Conservation (phyloP, 768 basidiomycete genomes). For the Lactifluus hygrophoroides region DNA sequence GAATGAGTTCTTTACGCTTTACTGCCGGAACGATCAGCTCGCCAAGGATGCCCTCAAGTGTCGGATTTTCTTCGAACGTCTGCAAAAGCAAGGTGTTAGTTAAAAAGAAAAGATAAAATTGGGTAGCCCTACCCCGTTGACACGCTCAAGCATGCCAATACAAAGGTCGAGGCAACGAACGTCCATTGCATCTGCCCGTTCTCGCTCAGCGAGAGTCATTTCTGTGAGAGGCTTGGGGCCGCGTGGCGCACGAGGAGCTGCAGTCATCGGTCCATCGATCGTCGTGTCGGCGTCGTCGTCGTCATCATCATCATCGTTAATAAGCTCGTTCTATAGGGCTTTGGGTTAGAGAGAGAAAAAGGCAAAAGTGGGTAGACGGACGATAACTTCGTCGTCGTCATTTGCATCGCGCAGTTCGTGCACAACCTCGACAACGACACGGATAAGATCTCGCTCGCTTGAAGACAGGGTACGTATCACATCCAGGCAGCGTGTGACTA, state of each 20-base stretch:
- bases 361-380: background rate
- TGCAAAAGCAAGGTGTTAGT: constrained; percentile 18
- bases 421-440: constrained; percentile 81
- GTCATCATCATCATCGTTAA: constrained; percentile 28
- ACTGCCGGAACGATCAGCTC: constrained; percentile 91
- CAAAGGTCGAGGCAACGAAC: constrained; percentile 68
- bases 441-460: constrained; percentile 77
- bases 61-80: constrained; percentile 61
- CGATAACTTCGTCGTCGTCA: constrained; percentile 31
- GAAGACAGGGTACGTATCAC: constrained; percentile 64
- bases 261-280: constrained; percentile 26
- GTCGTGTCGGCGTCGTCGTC: constrained; percentile 31
- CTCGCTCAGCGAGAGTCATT: constrained; percentile 52
- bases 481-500: constrained; percentile 74
- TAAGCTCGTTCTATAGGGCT: constrained; percentile 21
- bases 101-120: constrained; percentile 7
- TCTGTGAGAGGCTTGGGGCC: constrained; percentile 31
- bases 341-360: background rate
- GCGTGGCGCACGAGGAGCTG: constrained; percentile 17
- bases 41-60: constrained; percentile 54
- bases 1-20: constrained; percentile 72
- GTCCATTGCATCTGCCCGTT: constrained; percentile 54
- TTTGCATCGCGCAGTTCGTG: constrained; percentile 63
- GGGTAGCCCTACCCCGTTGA: constrained; percentile 56
- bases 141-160: constrained; percentile 78